phyloP scores from a whole-genome alignment of 2,329 filamentous ascomycete genomes.

The Fusarium sp. region DNA sequence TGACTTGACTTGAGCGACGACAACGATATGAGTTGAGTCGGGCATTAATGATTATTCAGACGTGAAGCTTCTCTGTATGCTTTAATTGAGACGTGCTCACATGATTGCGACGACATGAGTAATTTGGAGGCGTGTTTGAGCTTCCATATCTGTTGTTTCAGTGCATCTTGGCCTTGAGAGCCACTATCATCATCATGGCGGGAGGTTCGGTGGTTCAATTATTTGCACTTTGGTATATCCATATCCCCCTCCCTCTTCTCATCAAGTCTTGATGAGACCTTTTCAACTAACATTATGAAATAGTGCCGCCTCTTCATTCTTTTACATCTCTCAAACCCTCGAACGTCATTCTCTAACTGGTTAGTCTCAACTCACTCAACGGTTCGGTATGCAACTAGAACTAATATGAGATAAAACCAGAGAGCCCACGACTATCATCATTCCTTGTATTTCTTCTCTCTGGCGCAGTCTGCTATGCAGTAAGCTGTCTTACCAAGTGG shows the following conservation, averaged over 20 bases:
- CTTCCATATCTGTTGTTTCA: slow-evolving; percentile 28
- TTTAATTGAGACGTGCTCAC: background rate
- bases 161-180: slow-evolving; percentile 23
- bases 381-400: background rate
- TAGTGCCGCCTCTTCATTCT: slow-evolving; percentile 64
- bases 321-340: slow-evolving; percentile 63
- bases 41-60: background rate
- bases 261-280: background rate
- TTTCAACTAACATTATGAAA: slow-evolving; percentile 1
- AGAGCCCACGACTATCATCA: slow-evolving; percentile 64
- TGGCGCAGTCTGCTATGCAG: slow-evolving; percentile 58
- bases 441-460: slow-evolving; percentile 64
- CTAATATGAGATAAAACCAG: slow-evolving; percentile 50
- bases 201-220: slow-evolving; percentile 42
- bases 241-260: background rate
- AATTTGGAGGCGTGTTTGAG: slow-evolving; percentile 8
- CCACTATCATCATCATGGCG: slow-evolving; percentile 39
- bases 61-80: slow-evolving; percentile 6
- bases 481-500: slow-evolving; percentile 62
- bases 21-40: slow-evolving; percentile 2
- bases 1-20: slow-evolving; percentile 36
- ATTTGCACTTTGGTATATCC: slow-evolving; percentile 44
- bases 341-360: slow-evolving; percentile 66
- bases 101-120: slow-evolving; percentile 36
- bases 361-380: slow-evolving; percentile 45